These are phyloP conservation scores for Dimocarpus longan DNA, from an alignment of 345 rosid species.

Conservation along the genomic window DNA sequence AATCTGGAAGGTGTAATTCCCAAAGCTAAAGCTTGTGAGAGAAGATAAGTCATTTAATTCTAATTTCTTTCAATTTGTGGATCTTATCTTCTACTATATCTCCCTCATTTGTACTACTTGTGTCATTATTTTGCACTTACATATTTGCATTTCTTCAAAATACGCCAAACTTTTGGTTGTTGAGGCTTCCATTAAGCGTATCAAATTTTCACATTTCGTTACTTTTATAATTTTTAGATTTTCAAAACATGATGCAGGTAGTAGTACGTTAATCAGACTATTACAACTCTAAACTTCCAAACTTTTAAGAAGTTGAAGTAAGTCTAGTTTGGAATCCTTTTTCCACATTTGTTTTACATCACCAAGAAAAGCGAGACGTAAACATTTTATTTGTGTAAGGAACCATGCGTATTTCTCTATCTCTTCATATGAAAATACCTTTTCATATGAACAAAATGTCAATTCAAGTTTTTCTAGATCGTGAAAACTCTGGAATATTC, in stretches of 20 bases:
- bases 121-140: background rate
- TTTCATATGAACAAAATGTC: slow-evolving; percentile 3
- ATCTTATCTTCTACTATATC: too few relatives aligned
- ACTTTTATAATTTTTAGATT: background rate
- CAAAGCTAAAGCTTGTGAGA: too few relatives aligned
- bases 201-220: background rate
- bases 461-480: too few relatives aligned
- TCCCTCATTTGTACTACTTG: too few relatives aligned
- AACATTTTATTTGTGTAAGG: background rate
- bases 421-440: slow-evolving; percentile 13
- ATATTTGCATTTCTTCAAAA: background rate
- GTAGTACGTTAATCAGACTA: background rate
- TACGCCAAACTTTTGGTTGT: background rate
- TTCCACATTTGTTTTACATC: background rate
- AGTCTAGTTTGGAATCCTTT: background rate
- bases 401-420: background rate
- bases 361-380: background rate
- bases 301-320: background rate
- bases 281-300: background rate
- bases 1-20: too few relatives aligned
- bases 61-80: too few relatives aligned
- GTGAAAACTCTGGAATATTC: too few relatives aligned
- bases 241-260: background rate
- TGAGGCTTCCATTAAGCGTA: background rate
- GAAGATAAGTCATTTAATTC: too few relatives aligned